Conservation (phyloP, 2,329 filamentous ascomycete species). For the Gnomoniopsis smithogilvyi region DNA sequence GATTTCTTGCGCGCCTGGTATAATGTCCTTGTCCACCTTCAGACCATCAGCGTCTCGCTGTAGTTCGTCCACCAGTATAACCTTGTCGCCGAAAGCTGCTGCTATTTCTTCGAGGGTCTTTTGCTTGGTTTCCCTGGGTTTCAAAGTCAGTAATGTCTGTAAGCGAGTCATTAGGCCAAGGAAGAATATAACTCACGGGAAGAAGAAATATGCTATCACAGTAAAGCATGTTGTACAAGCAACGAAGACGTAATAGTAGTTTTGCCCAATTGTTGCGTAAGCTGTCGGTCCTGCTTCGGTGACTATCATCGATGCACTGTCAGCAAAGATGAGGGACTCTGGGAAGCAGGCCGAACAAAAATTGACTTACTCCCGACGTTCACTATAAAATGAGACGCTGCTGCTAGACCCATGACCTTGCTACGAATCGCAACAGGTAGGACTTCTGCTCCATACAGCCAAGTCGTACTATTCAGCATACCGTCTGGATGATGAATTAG, state of each 20-base stretch:
- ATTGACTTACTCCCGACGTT: constrained; percentile 38
- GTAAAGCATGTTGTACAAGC: constrained; percentile 50
- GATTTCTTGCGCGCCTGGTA: background rate
- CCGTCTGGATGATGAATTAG: constrained; percentile 31
- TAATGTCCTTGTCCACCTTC: background rate
- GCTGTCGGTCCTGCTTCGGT: constrained; percentile 53
- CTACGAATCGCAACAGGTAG: constrained; percentile 49
- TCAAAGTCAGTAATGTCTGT: no score
- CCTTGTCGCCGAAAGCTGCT: constrained; percentile 43
- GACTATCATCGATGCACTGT: constrained; percentile 30
- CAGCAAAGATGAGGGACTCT: background rate
- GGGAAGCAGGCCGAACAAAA: background rate
- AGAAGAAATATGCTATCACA: constrained; percentile 50
- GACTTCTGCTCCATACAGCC: constrained; percentile 54
- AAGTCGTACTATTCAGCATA: constrained; percentile 52
- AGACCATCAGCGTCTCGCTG: background rate
- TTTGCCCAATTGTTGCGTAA: constrained; percentile 53
- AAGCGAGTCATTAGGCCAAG: no score
- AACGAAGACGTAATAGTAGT: constrained; percentile 61
- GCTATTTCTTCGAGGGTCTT: constrained; percentile 48
- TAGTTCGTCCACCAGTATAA: constrained; percentile 26
- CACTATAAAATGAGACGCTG: constrained; percentile 51
- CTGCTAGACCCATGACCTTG: constrained; percentile 53
- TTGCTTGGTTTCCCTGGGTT: constrained; percentile 36
- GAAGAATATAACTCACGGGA: constrained; percentile 32